phyloP scores from a whole-genome alignment of 306 rosid species.

The Sindora glabra region DNA sequence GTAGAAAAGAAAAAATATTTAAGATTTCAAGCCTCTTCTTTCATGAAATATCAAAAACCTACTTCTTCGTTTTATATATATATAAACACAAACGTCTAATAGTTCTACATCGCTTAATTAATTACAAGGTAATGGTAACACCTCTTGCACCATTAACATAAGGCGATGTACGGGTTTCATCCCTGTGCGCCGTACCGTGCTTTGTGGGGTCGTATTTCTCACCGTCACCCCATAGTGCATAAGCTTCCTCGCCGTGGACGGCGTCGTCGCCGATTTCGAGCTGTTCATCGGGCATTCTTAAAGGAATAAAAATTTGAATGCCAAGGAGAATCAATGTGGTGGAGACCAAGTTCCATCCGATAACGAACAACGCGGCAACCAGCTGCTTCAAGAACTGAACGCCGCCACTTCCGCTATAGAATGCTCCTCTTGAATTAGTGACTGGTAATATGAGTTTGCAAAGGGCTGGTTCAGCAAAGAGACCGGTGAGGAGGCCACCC shows the following conservation, averaged over 20 bases:
- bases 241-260: conserved; percentile 94
- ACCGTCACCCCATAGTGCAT: conserved; percentile 98
- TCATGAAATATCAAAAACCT: too few relatives aligned
- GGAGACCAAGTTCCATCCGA: conserved; percentile 83
- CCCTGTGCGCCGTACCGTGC: conserved; percentile 40
- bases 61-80: too few relatives aligned
- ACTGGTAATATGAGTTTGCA: conserved; percentile 51
- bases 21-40: too few relatives aligned
- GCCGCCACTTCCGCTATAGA: conserved; percentile 74
- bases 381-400: conserved; percentile 66
- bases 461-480: conserved; percentile 80
- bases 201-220: conserved; percentile 76
- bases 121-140: too few relatives aligned
- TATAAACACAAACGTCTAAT: too few relatives aligned
- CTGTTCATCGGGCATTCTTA: conserved; percentile 85
- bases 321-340: conserved; percentile 65
- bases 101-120: too few relatives aligned
- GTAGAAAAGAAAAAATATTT: too few relatives aligned
- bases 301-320: conserved; percentile 58
- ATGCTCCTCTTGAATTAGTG: conserved; percentile 59
- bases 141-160: conserved; percentile 91
- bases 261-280: conserved; percentile 87
- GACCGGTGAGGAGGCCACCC: conserved; percentile 89
- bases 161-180: conserved; percentile 37
- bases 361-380: conserved; percentile 59